These are phyloP conservation scores for Podospora tetraspora DNA, from an alignment of 495 filamentous ascomycete genomes.

Conservation along the genomic window DNA sequence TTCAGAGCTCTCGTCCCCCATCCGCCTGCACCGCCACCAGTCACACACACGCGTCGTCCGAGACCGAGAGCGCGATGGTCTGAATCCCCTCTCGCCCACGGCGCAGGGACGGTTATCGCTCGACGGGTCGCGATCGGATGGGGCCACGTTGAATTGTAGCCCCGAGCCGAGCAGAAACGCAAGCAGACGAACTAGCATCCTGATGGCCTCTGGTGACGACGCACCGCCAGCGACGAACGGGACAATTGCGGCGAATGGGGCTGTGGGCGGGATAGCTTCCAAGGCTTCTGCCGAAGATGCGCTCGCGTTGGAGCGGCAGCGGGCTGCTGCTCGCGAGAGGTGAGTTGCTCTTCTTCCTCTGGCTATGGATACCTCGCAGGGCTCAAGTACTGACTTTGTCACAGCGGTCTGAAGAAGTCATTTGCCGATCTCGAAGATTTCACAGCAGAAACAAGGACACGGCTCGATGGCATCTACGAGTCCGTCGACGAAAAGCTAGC, in stretches of 20 bases:
- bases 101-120: slow-evolving; percentile 31
- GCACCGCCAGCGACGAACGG: slow-evolving; percentile 10
- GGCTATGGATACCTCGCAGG: neutral
- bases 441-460: slow-evolving; percentile 56
- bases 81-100: slow-evolving; percentile 26
- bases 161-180: slow-evolving; percentile 38
- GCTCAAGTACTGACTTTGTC: slow-evolving; percentile 13
- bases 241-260: slow-evolving; percentile 7
- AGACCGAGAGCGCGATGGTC: slow-evolving; percentile 32
- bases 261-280: slow-evolving; percentile 12
- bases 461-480: slow-evolving; percentile 84
- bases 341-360: slow-evolving; percentile 33
- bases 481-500: slow-evolving; percentile 73
- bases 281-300: slow-evolving; percentile 27
- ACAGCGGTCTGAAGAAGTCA: slow-evolving; percentile 40
- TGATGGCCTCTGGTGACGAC: slow-evolving; percentile 27
- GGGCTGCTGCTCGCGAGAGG: slow-evolving; percentile 37
- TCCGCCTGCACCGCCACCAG: slow-evolving; percentile 42
- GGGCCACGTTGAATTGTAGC: slow-evolving; percentile 38
- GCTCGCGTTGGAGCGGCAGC: slow-evolving; percentile 38
- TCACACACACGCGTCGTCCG: slow-evolving; percentile 28
- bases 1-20: slow-evolving; percentile 45
- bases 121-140: slow-evolving; percentile 38
- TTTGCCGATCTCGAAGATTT: slow-evolving; percentile 40
- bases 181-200: slow-evolving; percentile 38